Evolutionary conservation across 805 yeast genomes (phyloP).

Genomic region (Wickerhamiella occidentalis): DNA sequence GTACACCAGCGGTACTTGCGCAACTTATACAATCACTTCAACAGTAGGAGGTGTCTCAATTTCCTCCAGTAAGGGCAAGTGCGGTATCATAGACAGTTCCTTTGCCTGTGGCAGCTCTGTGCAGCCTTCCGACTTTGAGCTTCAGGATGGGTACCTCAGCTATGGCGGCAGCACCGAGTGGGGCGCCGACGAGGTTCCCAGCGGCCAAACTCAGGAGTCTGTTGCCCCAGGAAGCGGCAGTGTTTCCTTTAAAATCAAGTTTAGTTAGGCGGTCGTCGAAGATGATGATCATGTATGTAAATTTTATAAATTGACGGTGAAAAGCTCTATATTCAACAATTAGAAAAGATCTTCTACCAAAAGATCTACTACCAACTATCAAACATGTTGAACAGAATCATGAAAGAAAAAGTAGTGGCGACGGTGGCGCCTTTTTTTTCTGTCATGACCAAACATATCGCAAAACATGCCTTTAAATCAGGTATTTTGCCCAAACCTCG

Average conservation of each 20-base stretch:
- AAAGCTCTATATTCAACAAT: too few species aligned
- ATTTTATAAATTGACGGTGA: too few species aligned
- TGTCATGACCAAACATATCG: slow-evolving; percentile 37
- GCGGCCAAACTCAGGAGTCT: slow-evolving; percentile 36
- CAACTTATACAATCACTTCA: slow-evolving; percentile 48
- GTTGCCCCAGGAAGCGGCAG: slow-evolving; percentile 37
- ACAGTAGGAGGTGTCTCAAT: slow-evolving; percentile 64
- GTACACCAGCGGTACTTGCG: slow-evolving; percentile 75
- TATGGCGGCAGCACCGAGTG: slow-evolving; percentile 53
- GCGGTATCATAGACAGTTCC: slow-evolving; percentile 35
- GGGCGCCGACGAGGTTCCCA: slow-evolving; percentile 41
- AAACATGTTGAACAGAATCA: too few species aligned
- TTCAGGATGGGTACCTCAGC: slow-evolving; percentile 36
- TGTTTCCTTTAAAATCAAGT: slow-evolving; percentile 30
- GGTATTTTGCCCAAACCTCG: slow-evolving; percentile 76
- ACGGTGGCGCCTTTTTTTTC: not conserved
- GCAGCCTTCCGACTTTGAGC: slow-evolving; percentile 46
- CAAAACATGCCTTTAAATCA: slow-evolving; percentile 45
- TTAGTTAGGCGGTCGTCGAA: not conserved
- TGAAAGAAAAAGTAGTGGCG: slow-evolving; percentile 10
- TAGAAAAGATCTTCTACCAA: too few species aligned
- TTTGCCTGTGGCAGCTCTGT: slow-evolving; percentile 28
- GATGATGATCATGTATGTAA: too few species aligned
- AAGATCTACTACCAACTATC: too few species aligned
- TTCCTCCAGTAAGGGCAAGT: slow-evolving; percentile 59